Evolutionary conservation across 2,329 filamentous ascomycete genomes (phyloP), one percentile per base, ranked within the genome.

Genomic region (Cercospora janseana): DNA sequence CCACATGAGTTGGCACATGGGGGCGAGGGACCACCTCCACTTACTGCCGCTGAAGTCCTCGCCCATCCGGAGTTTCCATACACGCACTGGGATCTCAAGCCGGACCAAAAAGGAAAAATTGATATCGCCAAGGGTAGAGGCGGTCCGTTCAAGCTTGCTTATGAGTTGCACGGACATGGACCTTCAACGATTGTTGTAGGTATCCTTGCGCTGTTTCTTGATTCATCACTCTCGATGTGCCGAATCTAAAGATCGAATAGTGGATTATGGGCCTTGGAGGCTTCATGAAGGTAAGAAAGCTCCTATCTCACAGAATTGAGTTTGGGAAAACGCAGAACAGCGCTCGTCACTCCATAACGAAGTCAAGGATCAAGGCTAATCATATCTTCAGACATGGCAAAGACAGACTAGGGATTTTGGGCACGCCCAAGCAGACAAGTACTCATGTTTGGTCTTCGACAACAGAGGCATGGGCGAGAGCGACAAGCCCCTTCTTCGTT

Each of bases 381-480:
- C 20, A 4, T n/a, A 29, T 6, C 3, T 24, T 1, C 12, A 46
- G 46, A 40, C 46, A 42, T 49, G 50, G 87, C 88, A 94, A 73
- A 82, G 87, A 46, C 89, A 94, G 66, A 93, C 85, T 7, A 81
- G 85, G 59, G 79, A 88, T 71, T 92, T 94, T 64, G 88, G 87
- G 44, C 89, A 95, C 70, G 75, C 81, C 43, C 75, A 81, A 53
- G 78, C 74, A 38, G 73, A 81, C 53, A 73, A 78, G 57, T 94
- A 90, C 72, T 85, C 86, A 0, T 84, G 83, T 48, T 78, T 95
- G 5, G 71, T 93, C 49, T 75, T 89, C 58, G 90, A 95, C 73
- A 95, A 95, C 71, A 82, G 90, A 60, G 89, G 90, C 56, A 86
- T 94, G 65, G 90, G 90, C 49, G 79, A 79, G 55, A 89, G 85